A percentile compares a stretch with the other conserved stretches of the same genome.
phyloP scores from a whole-genome alignment of 108 stramenopile genomes.

The Parmales sp. region DNA sequence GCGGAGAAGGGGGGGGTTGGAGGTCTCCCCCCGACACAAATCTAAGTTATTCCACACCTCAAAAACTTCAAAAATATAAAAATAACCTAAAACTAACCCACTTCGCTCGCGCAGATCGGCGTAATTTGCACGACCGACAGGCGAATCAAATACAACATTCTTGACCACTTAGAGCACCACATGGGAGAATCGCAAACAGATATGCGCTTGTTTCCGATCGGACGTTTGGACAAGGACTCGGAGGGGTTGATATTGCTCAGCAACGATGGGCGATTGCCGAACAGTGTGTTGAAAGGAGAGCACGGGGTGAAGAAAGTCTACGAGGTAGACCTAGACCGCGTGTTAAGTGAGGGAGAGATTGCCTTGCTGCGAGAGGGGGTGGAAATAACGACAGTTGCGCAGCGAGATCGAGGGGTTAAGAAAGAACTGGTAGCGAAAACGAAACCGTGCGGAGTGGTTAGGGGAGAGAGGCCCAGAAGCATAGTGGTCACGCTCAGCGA shows the following conservation, averaged over 20 bases:
- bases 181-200: conserved; percentile 35
- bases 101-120: background rate
- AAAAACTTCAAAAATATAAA: too few species aligned
- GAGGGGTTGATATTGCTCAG: conserved; percentile 52
- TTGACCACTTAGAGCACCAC: conserved; percentile 29
- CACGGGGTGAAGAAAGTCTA: conserved; percentile 51
- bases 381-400: conserved; percentile 47
- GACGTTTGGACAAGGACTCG: conserved; percentile 60
- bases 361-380: conserved; percentile 37
- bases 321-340: conserved; percentile 40
- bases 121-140: background rate
- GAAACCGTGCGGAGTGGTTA: conserved; percentile 31
- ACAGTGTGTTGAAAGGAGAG: conserved; percentile 42
- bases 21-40: too few species aligned
- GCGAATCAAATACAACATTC: conserved; percentile 39
- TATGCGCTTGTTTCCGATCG: conserved; percentile 61
- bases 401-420: conserved; percentile 30
- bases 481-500: conserved; percentile 56
- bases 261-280: conserved; percentile 62
- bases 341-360: conserved; percentile 28
- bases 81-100: too few species aligned
- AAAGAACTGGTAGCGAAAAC: conserved; percentile 47
- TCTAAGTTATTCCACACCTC: too few species aligned
- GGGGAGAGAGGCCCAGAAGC: conserved; percentile 15
- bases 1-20: too few species aligned